phyloP scores from a whole-genome alignment of 306 rosid species.

The Calophaca sinica region DNA sequence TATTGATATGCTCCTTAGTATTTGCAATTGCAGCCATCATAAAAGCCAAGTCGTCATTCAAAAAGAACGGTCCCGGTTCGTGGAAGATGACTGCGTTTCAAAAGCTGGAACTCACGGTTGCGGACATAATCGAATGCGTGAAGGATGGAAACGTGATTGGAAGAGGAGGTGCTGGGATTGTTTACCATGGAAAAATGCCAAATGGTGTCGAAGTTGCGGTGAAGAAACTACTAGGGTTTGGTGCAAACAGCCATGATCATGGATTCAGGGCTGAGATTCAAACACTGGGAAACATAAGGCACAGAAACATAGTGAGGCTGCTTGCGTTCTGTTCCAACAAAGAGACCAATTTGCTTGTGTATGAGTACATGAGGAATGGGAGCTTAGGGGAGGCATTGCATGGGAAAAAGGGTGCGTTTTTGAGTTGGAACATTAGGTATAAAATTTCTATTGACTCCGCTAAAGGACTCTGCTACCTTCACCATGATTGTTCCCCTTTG shows the following conservation, averaged over 20 bases:
- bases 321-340: constrained; percentile 85
- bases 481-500: constrained; percentile 88
- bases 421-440: constrained; percentile 83
- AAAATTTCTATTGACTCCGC: constrained; percentile 82
- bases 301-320: constrained; percentile 81
- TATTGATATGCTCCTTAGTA: constrained; percentile 67
- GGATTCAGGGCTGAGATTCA: constrained; percentile 89
- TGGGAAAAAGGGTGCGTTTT: constrained; percentile 61
- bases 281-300: constrained; percentile 86
- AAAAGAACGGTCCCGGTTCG: constrained; percentile 54
- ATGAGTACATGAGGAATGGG: constrained; percentile 91
- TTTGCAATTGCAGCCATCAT: constrained; percentile 74
- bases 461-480: constrained; percentile 84
- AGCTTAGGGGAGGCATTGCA: constrained; percentile 88
- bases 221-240: constrained; percentile 75
- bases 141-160: constrained; percentile 91
- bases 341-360: constrained; percentile 76
- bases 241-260: constrained; percentile 71
- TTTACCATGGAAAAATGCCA: constrained; percentile 93
- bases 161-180: constrained; percentile 92
- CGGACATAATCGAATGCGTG: constrained; percentile 79
- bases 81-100: constrained; percentile 87
- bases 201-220: constrained; percentile 83
- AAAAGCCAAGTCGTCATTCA: constrained; percentile 70
- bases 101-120: constrained; percentile 72